phyloP scores from a whole-genome alignment of 345 rosid genomes.

The Populus euphratica region DNA sequence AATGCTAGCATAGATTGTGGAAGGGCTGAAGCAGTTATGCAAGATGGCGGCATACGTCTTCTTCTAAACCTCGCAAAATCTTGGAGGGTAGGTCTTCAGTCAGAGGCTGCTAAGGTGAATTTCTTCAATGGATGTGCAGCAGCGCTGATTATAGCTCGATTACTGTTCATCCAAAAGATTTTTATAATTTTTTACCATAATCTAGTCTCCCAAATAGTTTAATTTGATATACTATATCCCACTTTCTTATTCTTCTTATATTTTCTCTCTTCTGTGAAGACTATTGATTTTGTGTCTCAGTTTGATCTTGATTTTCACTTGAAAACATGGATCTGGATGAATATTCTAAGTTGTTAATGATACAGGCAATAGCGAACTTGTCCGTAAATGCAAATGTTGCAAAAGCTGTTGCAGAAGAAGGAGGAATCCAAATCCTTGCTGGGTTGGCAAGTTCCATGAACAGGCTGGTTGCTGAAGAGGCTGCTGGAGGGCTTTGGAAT shows the following conservation, averaged over 20 bases:
- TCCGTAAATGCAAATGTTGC: slow-evolving; percentile 39
- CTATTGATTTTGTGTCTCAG: slow-evolving; percentile 1
- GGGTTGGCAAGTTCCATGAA: slow-evolving; percentile 35
- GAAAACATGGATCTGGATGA: not conserved
- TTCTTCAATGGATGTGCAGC: slow-evolving; percentile 12
- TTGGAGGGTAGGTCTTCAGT: slow-evolving; percentile 36
- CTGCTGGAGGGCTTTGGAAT: slow-evolving; percentile 44
- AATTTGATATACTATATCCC: not conserved
- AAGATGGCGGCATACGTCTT: slow-evolving; percentile 27
- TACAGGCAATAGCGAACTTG: slow-evolving; percentile 40
- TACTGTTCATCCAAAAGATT: not conserved
- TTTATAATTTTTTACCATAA: slow-evolving; percentile 1
- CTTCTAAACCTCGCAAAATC: slow-evolving; percentile 37
- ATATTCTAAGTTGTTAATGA: not conserved
- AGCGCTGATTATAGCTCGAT: not conserved
- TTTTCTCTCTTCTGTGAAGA: not conserved
- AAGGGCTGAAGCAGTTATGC: slow-evolving; percentile 33
- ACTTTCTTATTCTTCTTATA: not conserved
- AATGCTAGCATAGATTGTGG: slow-evolving; percentile 32
- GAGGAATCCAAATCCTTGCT: slow-evolving; percentile 37
- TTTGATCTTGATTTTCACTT: slow-evolving; percentile 4
- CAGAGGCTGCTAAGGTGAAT: slow-evolving; percentile 38
- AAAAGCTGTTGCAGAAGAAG: slow-evolving; percentile 34
- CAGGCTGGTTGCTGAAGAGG: slow-evolving; percentile 41
- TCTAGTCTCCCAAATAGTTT: not conserved